These are phyloP conservation scores for Tilletia walkeri DNA, from an alignment of 1,284 basidiomycete genomes.

Conservation along the genomic window DNA sequence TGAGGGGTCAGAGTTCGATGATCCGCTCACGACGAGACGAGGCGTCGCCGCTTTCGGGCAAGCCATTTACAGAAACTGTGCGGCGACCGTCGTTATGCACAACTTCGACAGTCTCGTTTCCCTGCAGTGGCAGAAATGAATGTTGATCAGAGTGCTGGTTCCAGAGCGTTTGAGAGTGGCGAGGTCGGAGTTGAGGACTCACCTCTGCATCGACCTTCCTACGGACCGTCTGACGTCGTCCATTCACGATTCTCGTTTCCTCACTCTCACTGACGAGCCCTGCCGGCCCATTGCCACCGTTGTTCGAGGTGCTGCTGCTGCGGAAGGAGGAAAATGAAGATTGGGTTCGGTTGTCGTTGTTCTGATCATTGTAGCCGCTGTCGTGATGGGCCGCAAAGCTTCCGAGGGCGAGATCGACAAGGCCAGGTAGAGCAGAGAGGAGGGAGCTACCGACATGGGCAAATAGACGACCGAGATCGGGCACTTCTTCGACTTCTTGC, in stretches of 20 bases:
- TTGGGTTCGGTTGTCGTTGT: neutral
- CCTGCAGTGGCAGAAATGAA: neutral
- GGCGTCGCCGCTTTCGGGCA: neutral
- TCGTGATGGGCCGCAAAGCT: neutral
- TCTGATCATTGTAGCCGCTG: neutral
- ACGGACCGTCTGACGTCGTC: neutral
- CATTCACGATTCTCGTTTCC: neutral
- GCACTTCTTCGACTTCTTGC: neutral
- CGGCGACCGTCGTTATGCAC: neutral
- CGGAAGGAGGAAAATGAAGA: neutral
- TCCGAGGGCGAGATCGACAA: slow-evolving; percentile 2
- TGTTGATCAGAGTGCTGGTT: too few relatives aligned
- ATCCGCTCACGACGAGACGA: too few relatives aligned
- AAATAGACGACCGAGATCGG: neutral
- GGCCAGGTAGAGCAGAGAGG: neutral
- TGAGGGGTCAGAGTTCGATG: too few relatives aligned
- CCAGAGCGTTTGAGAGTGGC: too few relatives aligned
- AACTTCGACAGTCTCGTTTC: neutral
- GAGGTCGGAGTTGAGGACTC: too few relatives aligned
- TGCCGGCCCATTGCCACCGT: neutral
- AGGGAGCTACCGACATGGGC: neutral
- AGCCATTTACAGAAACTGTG: neutral
- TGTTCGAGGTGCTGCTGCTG: neutral
- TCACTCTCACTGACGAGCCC: neutral
- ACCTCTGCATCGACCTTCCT: neutral